phyloP scores from a whole-genome alignment of 2,329 filamentous ascomycete species.

The Daldinia sp. region DNA sequence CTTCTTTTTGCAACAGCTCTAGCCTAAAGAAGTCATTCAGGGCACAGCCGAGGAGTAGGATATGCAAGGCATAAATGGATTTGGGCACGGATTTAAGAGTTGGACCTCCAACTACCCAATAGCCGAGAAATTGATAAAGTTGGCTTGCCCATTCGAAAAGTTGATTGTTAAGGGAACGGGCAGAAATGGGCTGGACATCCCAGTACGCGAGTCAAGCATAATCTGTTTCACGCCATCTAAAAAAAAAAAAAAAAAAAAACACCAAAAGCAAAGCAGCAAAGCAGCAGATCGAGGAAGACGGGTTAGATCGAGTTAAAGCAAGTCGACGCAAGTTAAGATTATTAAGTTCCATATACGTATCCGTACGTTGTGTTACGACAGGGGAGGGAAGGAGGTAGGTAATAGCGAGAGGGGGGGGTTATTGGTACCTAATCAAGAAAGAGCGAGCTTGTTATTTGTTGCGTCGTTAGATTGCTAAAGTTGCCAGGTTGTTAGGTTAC shows the following conservation, averaged over 20 bases:
- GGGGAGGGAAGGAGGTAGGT: not conserved
- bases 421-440: conserved; percentile 13
- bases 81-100: not conserved
- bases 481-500: too few relatives aligned
- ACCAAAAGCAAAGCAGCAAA: conserved; percentile 10
- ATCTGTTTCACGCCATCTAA: conserved; percentile 2
- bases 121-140: conserved; percentile 5
- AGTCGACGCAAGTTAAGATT: not conserved
- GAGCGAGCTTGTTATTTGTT: not conserved
- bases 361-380: not conserved
- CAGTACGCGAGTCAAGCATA: conserved; percentile 1
- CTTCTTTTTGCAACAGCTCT: not conserved
- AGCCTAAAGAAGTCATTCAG: conserved; percentile 2
- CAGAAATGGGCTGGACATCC: conserved; percentile 1
- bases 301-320: too few relatives aligned
- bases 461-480: too few relatives aligned
- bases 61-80: conserved; percentile 14
- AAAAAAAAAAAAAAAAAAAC: too few relatives aligned
- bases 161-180: not conserved
- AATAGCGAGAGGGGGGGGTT: not conserved
- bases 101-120: not conserved
- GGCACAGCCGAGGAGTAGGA: not conserved
- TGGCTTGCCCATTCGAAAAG: conserved; percentile 8
- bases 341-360: not conserved
- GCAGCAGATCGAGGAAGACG: not conserved